Conservation (phyloP, 768 basidiomycete species). For the Lactifluus echinatus region DNA sequence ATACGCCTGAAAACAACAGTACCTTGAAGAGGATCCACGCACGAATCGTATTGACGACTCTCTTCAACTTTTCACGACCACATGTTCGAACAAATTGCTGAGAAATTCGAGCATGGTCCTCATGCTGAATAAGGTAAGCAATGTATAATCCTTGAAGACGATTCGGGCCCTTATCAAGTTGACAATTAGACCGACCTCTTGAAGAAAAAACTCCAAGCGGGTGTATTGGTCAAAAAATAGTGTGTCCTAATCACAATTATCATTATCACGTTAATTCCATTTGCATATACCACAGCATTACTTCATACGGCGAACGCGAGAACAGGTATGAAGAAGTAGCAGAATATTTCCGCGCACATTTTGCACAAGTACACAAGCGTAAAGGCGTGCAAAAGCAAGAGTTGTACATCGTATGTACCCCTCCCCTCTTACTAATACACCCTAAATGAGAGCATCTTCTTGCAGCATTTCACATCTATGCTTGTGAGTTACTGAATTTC, state of each 20-base stretch:
- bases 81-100: constrained; percentile 72
- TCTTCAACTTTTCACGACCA: constrained; percentile 78
- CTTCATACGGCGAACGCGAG: constrained; percentile 64
- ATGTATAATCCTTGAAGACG: constrained; percentile 37
- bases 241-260: constrained; percentile 29
- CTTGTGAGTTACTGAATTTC: constrained; percentile 32
- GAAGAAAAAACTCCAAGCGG: constrained; percentile 58
- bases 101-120: constrained; percentile 44
- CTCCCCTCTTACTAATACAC: constrained; percentile 2
- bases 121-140: constrained; percentile 61
- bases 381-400: constrained; percentile 50
- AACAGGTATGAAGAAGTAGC: constrained; percentile 65
- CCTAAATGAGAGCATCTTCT: background rate
- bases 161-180: constrained; percentile 6
- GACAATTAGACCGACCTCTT: constrained; percentile 75
- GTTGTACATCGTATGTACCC: constrained; percentile 53
- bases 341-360: constrained; percentile 80
- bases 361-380: constrained; percentile 62
- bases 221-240: constrained; percentile 73
- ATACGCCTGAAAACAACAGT: constrained; percentile 36
- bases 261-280: background rate
- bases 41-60: constrained; percentile 85
- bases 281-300: constrained; percentile 45
- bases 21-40: constrained; percentile 78
- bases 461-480: constrained; percentile 65